Evolutionary conservation across 148 eudicot genomes (phyloP).

Genomic region (Fagopyrum homotropicum): DNA sequence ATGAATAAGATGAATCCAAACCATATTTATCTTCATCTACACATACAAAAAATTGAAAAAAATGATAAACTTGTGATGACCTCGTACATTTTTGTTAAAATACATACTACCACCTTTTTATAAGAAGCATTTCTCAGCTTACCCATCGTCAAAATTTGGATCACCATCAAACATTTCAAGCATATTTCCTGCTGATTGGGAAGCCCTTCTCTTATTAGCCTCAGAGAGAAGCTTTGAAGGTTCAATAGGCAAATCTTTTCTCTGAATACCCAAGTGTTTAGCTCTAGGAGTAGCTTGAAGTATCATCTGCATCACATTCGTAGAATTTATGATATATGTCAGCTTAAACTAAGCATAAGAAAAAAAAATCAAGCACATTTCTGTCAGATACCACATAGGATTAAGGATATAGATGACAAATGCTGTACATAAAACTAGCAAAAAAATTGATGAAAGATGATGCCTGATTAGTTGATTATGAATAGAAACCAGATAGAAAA

Average conservation of each 20-base stretch:
- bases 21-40: neutral
- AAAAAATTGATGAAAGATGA: neutral
- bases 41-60: neutral
- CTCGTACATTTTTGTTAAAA: neutral
- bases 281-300: conserved; percentile 62
- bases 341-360: neutral
- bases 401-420: too few relatives aligned
- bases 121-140: conserved; percentile 15
- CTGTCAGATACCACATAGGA: neutral
- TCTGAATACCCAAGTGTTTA: conserved; percentile 88
- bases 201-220: conserved; percentile 92
- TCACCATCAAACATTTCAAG: conserved; percentile 64
- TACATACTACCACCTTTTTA: neutral
- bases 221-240: conserved; percentile 84
- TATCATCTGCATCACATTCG: conserved; percentile 46
- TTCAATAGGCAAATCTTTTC: conserved; percentile 85
- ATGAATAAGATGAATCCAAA: neutral
- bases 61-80: neutral
- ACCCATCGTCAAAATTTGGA: conserved; percentile 28
- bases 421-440: too few relatives aligned
- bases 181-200: conserved; percentile 80
- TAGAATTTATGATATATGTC: neutral
- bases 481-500: neutral
- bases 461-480: neutral
- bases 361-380: too few relatives aligned